phyloP scores from a whole-genome alignment of 768 basidiomycete species.

The button mushroom (Agaricus bisporus) region DNA sequence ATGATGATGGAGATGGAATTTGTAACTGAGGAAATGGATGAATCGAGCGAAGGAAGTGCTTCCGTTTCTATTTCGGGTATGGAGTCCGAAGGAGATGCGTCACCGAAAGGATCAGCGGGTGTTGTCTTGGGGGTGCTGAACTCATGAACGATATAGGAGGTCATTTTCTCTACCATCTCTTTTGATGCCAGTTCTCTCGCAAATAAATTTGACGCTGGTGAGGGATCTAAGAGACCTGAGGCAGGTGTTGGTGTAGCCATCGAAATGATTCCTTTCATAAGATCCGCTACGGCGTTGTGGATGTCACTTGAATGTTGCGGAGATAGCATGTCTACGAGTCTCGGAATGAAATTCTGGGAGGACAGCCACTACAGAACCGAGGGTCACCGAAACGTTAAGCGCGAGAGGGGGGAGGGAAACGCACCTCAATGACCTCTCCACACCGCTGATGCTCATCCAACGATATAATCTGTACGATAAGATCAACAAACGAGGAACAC shows the following conservation, averaged over 20 bases:
- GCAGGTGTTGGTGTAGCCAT: slow-evolving; percentile 87
- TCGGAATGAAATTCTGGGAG: slow-evolving; percentile 73
- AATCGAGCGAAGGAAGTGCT: slow-evolving; percentile 36
- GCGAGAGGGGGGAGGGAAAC: slow-evolving; percentile 27
- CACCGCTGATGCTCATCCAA: slow-evolving; percentile 81
- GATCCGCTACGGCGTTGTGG: slow-evolving; percentile 83
- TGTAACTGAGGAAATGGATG: slow-evolving; percentile 72
- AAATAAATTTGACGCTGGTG: slow-evolving; percentile 79
- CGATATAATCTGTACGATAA: slow-evolving; percentile 86
- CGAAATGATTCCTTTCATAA: slow-evolving; percentile 91
- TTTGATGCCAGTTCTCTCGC: slow-evolving; percentile 80
- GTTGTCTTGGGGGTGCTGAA: slow-evolving; percentile 28
- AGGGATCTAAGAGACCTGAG: slow-evolving; percentile 63
- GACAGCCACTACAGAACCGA: slow-evolving; percentile 70
- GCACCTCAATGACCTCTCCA: slow-evolving; percentile 80
- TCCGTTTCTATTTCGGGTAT: slow-evolving; percentile 15
- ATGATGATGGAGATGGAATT: slow-evolving; percentile 86
- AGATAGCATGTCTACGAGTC: slow-evolving; percentile 77
- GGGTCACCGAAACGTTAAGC: neutral
- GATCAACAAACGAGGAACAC: slow-evolving; percentile 85
- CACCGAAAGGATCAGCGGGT: neutral
- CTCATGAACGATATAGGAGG: slow-evolving; percentile 71
- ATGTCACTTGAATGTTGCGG: slow-evolving; percentile 68
- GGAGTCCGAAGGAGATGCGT: neutral
- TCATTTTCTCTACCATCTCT: slow-evolving; percentile 64